These are phyloP conservation scores for Gaeumannomyces sp. DNA, from an alignment of 2,329 filamentous ascomycete genomes.

Conservation along the genomic window DNA sequence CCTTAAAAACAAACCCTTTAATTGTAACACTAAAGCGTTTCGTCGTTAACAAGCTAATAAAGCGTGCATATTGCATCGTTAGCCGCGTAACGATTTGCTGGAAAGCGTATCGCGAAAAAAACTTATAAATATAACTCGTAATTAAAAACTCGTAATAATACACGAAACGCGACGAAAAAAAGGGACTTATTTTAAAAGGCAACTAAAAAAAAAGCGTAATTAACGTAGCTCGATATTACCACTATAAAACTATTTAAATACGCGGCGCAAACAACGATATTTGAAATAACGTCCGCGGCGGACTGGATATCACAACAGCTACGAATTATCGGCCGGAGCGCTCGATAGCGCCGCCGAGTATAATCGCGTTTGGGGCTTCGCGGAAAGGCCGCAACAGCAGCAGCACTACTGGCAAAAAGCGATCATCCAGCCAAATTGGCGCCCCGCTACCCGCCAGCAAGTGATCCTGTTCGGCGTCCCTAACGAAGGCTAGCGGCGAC, in stretches of 20 bases:
- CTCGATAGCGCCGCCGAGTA: slow-evolving; percentile 11
- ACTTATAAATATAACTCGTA: slow-evolving; percentile 29
- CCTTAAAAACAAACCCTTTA: too few species aligned
- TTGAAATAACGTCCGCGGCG: slow-evolving; percentile 25
- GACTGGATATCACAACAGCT: slow-evolving; percentile 28
- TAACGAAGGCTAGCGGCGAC: slow-evolving; percentile 29
- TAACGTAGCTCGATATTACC: slow-evolving; percentile 12
- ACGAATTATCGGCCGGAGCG: slow-evolving; percentile 24
- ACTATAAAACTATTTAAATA: slow-evolving; percentile 11
- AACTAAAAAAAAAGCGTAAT: slow-evolving; percentile 1
- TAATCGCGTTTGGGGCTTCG: slow-evolving; percentile 11
- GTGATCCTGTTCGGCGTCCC: slow-evolving; percentile 25
- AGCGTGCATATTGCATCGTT: slow-evolving; percentile 26
- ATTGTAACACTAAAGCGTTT: too few species aligned
- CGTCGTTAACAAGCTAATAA: slow-evolving; percentile 33
- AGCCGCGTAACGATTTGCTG: slow-evolving; percentile 37
- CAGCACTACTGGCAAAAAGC: slow-evolving; percentile 21
- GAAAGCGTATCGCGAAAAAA: slow-evolving; percentile 33
- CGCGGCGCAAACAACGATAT: slow-evolving; percentile 17
- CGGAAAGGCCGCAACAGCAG: slow-evolving; percentile 22
- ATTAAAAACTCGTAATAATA: slow-evolving; percentile 27
- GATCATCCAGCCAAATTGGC: slow-evolving; percentile 22
- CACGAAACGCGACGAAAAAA: background rate
- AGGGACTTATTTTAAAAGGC: background rate
- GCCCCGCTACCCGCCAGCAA: slow-evolving; percentile 19